Evolutionary conservation across 1,284 basidiomycete species (phyloP).

Genomic region (Acaromyces ingoldii): DNA sequence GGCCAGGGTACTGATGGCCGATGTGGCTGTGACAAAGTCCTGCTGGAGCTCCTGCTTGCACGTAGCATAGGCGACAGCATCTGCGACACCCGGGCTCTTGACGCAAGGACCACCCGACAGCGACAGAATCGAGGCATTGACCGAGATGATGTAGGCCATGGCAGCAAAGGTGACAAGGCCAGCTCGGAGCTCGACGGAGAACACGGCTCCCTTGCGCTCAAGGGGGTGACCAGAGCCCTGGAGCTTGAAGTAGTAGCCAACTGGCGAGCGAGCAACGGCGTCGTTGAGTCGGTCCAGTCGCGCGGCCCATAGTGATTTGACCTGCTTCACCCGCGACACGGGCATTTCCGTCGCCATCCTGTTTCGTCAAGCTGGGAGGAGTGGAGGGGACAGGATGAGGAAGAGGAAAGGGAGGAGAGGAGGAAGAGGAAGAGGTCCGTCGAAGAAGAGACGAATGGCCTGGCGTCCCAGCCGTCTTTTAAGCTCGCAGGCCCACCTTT

Average conservation of each 20-base stretch:
- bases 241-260: conserved; percentile 76
- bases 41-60: conserved; percentile 64
- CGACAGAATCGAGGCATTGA: conserved; percentile 62
- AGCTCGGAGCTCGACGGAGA: conserved; percentile 53
- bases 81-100: conserved; percentile 48
- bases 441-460: no score
- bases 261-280: conserved; percentile 62
- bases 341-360: no score
- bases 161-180: conserved; percentile 48
- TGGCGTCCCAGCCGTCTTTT: no score
- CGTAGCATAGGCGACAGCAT: conserved; percentile 4
- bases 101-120: conserved; percentile 72
- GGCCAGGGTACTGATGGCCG: conserved; percentile 69
- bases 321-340: no score
- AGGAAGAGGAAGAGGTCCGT: no score
- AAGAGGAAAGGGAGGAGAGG: no score
- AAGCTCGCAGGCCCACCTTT: no score
- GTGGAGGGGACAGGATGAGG: no score
- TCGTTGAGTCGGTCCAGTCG: conserved; percentile 40
- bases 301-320: no score
- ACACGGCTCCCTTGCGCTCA: conserved; percentile 70
- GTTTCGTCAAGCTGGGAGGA: no score
- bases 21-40: conserved; percentile 58
- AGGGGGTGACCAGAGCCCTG: conserved; percentile 74
- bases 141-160: conserved; percentile 59